A percentile compares a stretch with the other conserved stretches of the same genome.
These are phyloP conservation scores for Eutreptiella sp. DNA, from an alignment of 208 protist genomes.

Conservation along the genomic window DNA sequence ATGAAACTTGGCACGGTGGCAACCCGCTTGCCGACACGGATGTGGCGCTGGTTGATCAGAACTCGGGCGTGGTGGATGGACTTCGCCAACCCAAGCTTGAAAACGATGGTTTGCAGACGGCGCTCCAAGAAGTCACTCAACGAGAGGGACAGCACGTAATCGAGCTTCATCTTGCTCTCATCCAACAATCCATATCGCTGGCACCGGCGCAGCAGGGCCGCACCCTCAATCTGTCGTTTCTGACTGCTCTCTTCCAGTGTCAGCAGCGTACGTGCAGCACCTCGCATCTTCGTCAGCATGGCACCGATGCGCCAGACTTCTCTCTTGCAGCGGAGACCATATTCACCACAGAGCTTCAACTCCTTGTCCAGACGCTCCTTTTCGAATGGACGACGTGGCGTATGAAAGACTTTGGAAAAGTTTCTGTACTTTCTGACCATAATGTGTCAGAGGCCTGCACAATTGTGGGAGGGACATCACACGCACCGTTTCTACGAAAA, in stretches of 20 bases:
- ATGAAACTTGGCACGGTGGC: slow-evolving; percentile 99
- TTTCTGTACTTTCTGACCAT: slow-evolving; percentile 95
- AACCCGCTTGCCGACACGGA: slow-evolving; percentile 99
- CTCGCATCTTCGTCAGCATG: slow-evolving; percentile 97
- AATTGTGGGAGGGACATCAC: too few relatives aligned
- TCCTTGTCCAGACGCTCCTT: slow-evolving; percentile 99
- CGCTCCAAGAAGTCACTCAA: slow-evolving; percentile 98
- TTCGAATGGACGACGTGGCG: slow-evolving; percentile 98
- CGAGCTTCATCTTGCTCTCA: slow-evolving; percentile 97
- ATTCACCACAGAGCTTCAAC: slow-evolving; percentile 98
- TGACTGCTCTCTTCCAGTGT: slow-evolving; percentile 97
- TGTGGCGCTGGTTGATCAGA: slow-evolving; percentile 98
- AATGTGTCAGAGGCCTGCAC: too few relatives aligned
- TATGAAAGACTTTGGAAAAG: slow-evolving; percentile 91
- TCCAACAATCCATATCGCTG: slow-evolving; percentile 96
- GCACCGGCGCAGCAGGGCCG: slow-evolving; percentile 97
- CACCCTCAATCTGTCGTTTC: slow-evolving; percentile 93
- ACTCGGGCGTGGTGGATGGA: slow-evolving; percentile 99
- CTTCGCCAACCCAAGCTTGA: slow-evolving; percentile 96
- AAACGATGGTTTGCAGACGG: slow-evolving; percentile 99
- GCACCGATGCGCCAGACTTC: slow-evolving; percentile 98
- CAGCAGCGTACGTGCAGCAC: slow-evolving; percentile 95
- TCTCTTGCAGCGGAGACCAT: slow-evolving; percentile 98
- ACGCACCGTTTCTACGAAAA: too few relatives aligned
- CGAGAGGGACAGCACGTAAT: slow-evolving; percentile 99